Evolutionary conservation across 768 basidiomycete genomes (phyloP), one percentile per base, ranked within the genome.

Genomic region (Inosperma sp.): DNA sequence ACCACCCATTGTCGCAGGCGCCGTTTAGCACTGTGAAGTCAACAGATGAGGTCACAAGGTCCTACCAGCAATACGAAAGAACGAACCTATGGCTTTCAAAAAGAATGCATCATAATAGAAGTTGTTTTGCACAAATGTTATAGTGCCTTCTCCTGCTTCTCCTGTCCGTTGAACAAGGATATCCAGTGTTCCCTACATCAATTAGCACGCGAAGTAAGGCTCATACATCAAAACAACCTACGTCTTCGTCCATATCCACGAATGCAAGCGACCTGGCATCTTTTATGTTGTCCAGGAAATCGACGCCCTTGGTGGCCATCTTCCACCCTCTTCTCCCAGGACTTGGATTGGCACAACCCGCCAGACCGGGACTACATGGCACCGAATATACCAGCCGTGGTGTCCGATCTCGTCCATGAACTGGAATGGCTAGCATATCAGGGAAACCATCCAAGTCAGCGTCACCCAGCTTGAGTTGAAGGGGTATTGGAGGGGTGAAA

Each of bases 71-170:
- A 35, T 29, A n/a, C 29, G 19, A 27, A 31, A 33, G 47, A 19
- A 68, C 82, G 36, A 35, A 95, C 94, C 86, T 35, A 93, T 88
- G 2, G 96, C 92, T 63, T 97, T 97, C 46, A 98, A 75, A 80
- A 98, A 99, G 74, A 99, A 99, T 0, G 96, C 95, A 57, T 99
- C 96, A 62, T 93, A 93, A 61, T 95, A 98, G 61, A 94, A 90
- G 66, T 97, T 98, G 62, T 99, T 99, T 69, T 95, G 93, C 41
- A 99, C 73, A 62, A 99, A 95, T 4, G 81, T 61, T 14, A 90
- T 69, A 33, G 77, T 81, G 12, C 86, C 85, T 36, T 66, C 60
- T 2, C 79, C 78, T 45, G 82, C 80, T 4, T 71, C 69, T 2
- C 92, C 93, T 0, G 83, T 82, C 34, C 96, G 72, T 62, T 95